Conservation (phyloP, 2,329 filamentous ascomycete species). For the Raffaelea arxii region DNA sequence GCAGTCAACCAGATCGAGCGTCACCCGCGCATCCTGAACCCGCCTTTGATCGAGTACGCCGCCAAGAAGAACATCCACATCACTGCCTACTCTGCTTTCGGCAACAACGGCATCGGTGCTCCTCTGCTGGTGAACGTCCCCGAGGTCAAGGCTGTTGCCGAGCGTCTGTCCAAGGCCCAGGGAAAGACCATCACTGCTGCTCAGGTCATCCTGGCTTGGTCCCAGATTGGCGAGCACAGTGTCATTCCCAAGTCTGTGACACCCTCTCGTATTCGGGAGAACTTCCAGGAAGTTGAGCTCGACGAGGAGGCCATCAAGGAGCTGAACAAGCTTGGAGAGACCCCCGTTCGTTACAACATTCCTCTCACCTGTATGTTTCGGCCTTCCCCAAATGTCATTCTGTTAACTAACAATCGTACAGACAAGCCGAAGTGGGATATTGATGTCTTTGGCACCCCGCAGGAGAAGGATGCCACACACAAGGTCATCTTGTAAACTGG, state of each 20-base stretch:
- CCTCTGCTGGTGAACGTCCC: constrained; percentile 49
- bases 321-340: constrained; percentile 52
- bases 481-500: constrained; percentile 3
- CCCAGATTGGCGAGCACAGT: constrained; percentile 46
- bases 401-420: not conserved
- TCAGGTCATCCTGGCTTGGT: constrained; percentile 9
- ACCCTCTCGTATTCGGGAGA: constrained; percentile 54
- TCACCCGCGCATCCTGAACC: constrained; percentile 52
- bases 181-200: constrained; percentile 12
- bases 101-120: constrained; percentile 32
- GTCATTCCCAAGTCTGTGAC: constrained; percentile 72
- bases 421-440: constrained; percentile 38
- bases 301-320: constrained; percentile 46
- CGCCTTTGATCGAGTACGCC: constrained; percentile 50
- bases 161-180: constrained; percentile 15
- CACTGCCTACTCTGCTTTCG: constrained; percentile 54
- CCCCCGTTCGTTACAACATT: constrained; percentile 30
- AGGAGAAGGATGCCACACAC: constrained; percentile 2
- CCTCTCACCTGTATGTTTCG: not conserved
- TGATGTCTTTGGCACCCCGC: constrained; percentile 42
- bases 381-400: constrained; percentile 30
- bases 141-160: constrained; percentile 45
- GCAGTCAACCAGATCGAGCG: constrained; percentile 63
- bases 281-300: constrained; percentile 60
- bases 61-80: constrained; percentile 53